Base-by-base conservation (phyloP, 345 rosid species). In the Eucalyptus paniculata region DNA sequence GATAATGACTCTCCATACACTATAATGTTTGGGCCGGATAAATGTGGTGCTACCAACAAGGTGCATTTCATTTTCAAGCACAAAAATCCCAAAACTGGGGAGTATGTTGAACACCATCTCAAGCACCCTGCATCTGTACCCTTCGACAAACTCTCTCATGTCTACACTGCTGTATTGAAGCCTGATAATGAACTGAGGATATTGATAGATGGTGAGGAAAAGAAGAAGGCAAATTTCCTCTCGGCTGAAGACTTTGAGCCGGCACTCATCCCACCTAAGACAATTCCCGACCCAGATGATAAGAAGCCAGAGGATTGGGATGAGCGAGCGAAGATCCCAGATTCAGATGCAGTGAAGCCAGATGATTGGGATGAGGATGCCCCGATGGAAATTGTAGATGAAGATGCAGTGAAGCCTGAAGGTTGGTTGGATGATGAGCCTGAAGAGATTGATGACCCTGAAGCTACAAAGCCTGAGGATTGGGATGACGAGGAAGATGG, bases 401-500 rank as follows among this genome's bases (percentile, higher is more conserved):
- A 90, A 87, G 93, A 93, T 6, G 95, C 95, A 86, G 93, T 62
- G 86, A 94, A 94, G 91, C 96, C 96, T 26, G 95, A 93, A 90
- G 96, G 96, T 15, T 95, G 94, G 96, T 88, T 95, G 89, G 95
- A 94, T 58, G 95, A 94, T 30, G 95, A 94, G 87, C 92, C 94
- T 34, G 94, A 89, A 86, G 96, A 95, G 90, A 91, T 95, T 86
- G 95, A 95, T 89, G 96, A 95, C 90, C 95, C 95, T 56, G 95
- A 95, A 49, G 95, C 95, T 17, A 82, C 91, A 5, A 95, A 92
- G 90, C 96, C 95, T 1, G 95, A 93, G 90, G 95, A 94, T 90
- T 95, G 95, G 96, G 94, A 95, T 89, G 96, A 95, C 16, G 95
- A 94, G 87, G 96, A 95, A 88, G 96, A 95, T 89, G 96, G 96